Evolutionary conservation across 2,329 filamentous ascomycete species (phyloP).

Genomic region (Pseudogymnoascus sp.): DNA sequence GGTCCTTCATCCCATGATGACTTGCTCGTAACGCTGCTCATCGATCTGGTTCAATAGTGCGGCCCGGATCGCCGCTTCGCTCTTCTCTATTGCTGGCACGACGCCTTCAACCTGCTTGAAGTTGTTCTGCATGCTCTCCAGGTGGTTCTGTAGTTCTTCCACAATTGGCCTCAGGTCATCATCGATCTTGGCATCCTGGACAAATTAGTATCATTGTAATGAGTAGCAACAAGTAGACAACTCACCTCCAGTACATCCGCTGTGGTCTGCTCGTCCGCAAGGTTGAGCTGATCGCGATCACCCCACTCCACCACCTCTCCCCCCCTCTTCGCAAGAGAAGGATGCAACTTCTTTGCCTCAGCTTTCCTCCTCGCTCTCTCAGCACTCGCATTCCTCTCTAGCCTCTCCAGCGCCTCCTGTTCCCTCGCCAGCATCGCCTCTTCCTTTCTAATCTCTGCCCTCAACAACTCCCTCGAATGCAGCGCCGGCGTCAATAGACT

Average conservation of each 20-base stretch:
- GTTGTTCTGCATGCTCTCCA: slow-evolving; percentile 28
- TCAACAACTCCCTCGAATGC: slow-evolving; percentile 54
- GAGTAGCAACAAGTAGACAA: not conserved
- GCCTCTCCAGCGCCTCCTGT: slow-evolving; percentile 40
- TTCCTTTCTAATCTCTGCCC: slow-evolving; percentile 48
- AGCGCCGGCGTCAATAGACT: slow-evolving; percentile 52
- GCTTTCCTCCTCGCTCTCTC: slow-evolving; percentile 46
- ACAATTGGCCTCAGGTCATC: slow-evolving; percentile 22
- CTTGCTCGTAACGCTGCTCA: slow-evolving; percentile 23
- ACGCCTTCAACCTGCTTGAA: slow-evolving; percentile 26
- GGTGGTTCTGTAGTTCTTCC: slow-evolving; percentile 24
- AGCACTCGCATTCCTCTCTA: slow-evolving; percentile 49
- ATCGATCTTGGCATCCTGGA: slow-evolving; percentile 17
- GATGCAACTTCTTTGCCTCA: slow-evolving; percentile 26
- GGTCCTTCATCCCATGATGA: slow-evolving; percentile 23
- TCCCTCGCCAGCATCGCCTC: slow-evolving; percentile 49
- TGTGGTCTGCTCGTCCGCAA: not conserved
- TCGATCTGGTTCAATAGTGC: slow-evolving; percentile 26
- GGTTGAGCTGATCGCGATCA: slow-evolving; percentile 15
- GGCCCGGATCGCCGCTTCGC: slow-evolving; percentile 26
- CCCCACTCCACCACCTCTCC: slow-evolving; percentile 17
- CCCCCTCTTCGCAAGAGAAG: slow-evolving; percentile 20
- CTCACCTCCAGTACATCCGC: not conserved
- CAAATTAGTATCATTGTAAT: not conserved
- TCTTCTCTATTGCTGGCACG: slow-evolving; percentile 23